phyloP scores from a whole-genome alignment of 106 monocot species.

The Platanthera guangdongensis region DNA sequence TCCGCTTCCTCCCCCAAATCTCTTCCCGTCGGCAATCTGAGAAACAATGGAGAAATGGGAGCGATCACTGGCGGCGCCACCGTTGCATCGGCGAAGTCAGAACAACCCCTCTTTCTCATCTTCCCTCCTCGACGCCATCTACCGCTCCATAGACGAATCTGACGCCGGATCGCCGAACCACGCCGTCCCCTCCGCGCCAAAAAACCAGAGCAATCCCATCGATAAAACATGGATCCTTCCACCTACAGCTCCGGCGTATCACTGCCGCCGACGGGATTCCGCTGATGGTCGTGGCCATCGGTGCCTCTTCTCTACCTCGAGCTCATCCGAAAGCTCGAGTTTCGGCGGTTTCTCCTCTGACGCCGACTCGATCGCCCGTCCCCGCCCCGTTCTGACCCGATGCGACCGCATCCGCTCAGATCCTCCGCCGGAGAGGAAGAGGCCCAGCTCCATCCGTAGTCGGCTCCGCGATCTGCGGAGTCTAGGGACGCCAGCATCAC shows the following conservation, averaged over 20 bases:
- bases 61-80: too few species aligned
- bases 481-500: conserved; percentile 37
- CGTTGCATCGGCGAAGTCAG: neutral
- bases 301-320: conserved; percentile 12
- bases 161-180: neutral
- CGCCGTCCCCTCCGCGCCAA: neutral
- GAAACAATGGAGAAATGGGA: neutral
- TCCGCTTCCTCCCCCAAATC: neutral
- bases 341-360: conserved; percentile 25
- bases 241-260: neutral
- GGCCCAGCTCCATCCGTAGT: conserved; percentile 20
- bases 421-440: conserved; percentile 17
- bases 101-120: conserved; percentile 23
- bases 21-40: too few species aligned
- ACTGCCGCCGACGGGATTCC: neutral
- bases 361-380: conserved; percentile 17
- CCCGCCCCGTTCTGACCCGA: neutral
- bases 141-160: conserved; percentile 16
- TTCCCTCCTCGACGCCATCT: conserved; percentile 24
- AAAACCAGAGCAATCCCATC: neutral
- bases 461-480: conserved; percentile 26
- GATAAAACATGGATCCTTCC: neutral
- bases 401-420: neutral
- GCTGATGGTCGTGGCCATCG: neutral
- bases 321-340: conserved; percentile 30